Conservation (phyloP, 2,329 filamentous ascomycete species). For the Aureobasidium sp. region DNA sequence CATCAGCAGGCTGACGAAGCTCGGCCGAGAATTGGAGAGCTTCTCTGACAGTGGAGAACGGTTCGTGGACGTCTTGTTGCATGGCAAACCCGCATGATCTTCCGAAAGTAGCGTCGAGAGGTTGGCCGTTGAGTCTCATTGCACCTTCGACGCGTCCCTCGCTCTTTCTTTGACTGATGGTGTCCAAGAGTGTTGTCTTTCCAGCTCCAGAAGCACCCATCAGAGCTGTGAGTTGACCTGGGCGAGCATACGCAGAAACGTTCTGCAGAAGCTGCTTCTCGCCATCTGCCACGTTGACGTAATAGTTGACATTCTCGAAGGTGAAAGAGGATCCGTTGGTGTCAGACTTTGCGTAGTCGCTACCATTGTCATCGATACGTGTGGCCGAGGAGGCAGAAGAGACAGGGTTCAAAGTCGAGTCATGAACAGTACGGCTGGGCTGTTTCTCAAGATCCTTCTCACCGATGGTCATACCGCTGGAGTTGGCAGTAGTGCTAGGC, state of each 20-base stretch:
- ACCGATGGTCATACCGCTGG: background rate
- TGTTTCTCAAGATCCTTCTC: slow-evolving; percentile 11
- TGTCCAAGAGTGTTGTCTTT: slow-evolving; percentile 75
- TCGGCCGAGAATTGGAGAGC: slow-evolving; percentile 48
- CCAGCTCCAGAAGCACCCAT: slow-evolving; percentile 73
- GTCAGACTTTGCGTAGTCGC: background rate
- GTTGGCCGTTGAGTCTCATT: slow-evolving; percentile 56
- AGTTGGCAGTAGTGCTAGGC: background rate
- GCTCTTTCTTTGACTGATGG: slow-evolving; percentile 48
- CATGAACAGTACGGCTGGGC: slow-evolving; percentile 1
- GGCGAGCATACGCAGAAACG: slow-evolving; percentile 48
- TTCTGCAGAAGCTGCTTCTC: slow-evolving; percentile 45
- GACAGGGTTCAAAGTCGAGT: background rate
- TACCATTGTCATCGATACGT: background rate
- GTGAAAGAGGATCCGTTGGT: slow-evolving; percentile 16
- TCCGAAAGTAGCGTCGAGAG: slow-evolving; percentile 51
- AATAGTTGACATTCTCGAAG: slow-evolving; percentile 50
- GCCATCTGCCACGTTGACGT: slow-evolving; percentile 44
- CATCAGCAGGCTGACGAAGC: slow-evolving; percentile 47
- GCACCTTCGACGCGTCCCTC: slow-evolving; percentile 58
- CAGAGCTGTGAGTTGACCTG: slow-evolving; percentile 52
- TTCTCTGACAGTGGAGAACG: slow-evolving; percentile 49
- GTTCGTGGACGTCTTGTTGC: slow-evolving; percentile 58
- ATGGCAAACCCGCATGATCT: slow-evolving; percentile 63
- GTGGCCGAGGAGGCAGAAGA: slow-evolving; percentile 3